Evolutionary conservation across 169 alveolate genomes (phyloP).

Genomic region (Babesia ovis): DNA sequence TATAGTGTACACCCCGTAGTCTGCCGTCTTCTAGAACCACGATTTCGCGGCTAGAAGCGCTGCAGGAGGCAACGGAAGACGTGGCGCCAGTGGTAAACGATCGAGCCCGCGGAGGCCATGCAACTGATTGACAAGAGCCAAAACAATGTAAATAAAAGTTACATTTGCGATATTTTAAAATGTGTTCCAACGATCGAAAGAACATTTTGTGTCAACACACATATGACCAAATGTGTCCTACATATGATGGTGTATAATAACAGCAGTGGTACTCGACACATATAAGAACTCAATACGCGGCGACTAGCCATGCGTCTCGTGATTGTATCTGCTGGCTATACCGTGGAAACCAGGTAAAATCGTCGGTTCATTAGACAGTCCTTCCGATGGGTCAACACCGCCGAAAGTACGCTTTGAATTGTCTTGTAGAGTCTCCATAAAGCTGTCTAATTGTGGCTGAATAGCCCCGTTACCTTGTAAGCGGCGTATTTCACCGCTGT

Average conservation of each 20-base stretch:
- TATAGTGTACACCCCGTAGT: constrained; percentile 60
- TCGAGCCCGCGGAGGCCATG: not conserved
- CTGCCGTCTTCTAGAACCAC: constrained; percentile 42
- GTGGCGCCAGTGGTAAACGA: not conserved
- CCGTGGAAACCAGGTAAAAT: constrained; percentile 58
- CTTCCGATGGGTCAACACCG: constrained; percentile 60
- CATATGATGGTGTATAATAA: not conserved
- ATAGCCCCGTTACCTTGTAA: constrained; percentile 24
- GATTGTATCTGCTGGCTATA: constrained; percentile 48
- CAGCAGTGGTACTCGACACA: not conserved
- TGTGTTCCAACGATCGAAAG: constrained; percentile 19
- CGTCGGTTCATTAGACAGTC: not conserved
- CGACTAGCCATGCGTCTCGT: constrained; percentile 13
- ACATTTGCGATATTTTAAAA: not conserved
- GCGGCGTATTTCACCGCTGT: constrained; percentile 6
- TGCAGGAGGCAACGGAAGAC: not conserved
- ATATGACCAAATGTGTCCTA: too few species aligned
- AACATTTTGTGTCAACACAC: constrained; percentile 26
- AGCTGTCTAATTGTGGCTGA: constrained; percentile 20
- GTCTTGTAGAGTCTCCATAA: constrained; percentile 19
- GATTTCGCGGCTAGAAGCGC: constrained; percentile 4
- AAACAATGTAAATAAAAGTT: not conserved
- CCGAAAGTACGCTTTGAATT: constrained; percentile 40
- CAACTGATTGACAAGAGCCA: not conserved
- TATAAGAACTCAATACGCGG: not conserved